Evolutionary conservation across 345 rosid species (phyloP).

Genomic region (Clarkia xantiana): DNA sequence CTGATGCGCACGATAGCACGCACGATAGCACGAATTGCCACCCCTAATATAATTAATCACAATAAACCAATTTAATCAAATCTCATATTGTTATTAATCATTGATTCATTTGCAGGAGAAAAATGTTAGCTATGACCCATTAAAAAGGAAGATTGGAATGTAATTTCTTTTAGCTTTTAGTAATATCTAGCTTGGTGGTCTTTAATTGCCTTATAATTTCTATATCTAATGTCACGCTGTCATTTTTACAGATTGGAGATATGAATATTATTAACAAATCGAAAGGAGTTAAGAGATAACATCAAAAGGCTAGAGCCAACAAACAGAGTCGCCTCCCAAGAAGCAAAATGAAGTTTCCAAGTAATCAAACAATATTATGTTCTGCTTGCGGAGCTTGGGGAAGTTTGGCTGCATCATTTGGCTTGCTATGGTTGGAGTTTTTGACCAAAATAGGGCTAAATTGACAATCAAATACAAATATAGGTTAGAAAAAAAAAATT

Average conservation of each 20-base stretch:
- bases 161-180: conserved; percentile 9
- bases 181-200: too few species aligned
- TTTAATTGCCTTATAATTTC: not conserved
- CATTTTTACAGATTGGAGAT: conserved; percentile 49
- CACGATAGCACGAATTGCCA: too few species aligned
- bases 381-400: not conserved
- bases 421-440: not conserved
- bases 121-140: conserved; percentile 52
- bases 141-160: conserved; percentile 65
- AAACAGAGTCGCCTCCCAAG: conserved; percentile 30
- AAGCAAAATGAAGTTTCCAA: conserved; percentile 46
- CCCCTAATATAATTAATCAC: too few species aligned
- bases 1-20: too few species aligned
- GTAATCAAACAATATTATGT: conserved; percentile 5
- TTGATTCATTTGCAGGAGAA: conserved; percentile 32
- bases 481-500: too few species aligned
- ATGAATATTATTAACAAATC: conserved; percentile 43
- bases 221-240: too few species aligned
- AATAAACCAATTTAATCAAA: too few species aligned
- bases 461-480: too few species aligned
- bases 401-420: not conserved
- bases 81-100: not conserved
- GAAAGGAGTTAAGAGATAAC: conserved; percentile 90
- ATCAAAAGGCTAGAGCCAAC: conserved; percentile 59
- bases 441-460: too few species aligned